Conservation (phyloP, 1,284 basidiomycete genomes). For the Ganoderma leucocontextum region DNA sequence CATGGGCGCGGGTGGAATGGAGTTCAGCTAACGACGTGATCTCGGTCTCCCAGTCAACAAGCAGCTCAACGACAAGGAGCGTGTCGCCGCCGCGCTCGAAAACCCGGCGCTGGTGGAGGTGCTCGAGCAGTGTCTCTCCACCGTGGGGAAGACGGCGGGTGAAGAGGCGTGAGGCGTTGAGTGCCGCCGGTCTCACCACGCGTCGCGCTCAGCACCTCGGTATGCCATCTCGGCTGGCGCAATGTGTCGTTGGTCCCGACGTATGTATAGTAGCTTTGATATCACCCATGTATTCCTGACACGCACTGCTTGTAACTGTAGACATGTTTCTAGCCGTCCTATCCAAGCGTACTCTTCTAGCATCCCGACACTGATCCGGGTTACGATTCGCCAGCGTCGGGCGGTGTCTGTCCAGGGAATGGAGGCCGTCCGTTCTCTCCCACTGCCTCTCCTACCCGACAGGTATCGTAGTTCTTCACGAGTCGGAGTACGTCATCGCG, state of each 20-base stretch:
- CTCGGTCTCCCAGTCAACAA: constrained; percentile 81
- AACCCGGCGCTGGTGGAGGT: constrained; percentile 89
- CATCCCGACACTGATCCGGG: neutral
- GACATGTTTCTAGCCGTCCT: constrained; percentile 1
- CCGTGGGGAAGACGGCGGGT: constrained; percentile 21
- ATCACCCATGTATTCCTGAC: constrained; percentile 24
- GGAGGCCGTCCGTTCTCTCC: neutral
- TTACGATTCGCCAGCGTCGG: neutral
- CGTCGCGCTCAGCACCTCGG: neutral
- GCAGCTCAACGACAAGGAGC: constrained; percentile 98
- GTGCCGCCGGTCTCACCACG: neutral
- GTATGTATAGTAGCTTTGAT: constrained; percentile 20
- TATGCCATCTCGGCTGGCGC: neutral
- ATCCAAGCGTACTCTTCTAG: neutral
- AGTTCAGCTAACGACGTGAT: neutral
- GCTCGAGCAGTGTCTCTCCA: constrained; percentile 84
- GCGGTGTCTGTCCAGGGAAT: neutral
- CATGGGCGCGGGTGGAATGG: neutral
- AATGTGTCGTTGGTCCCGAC: neutral
- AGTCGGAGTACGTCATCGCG: neutral
- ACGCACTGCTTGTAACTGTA: constrained; percentile 24
- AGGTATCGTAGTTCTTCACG: neutral
- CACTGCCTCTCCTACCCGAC: neutral
- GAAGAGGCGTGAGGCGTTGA: constrained; percentile 10
- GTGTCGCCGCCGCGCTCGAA: constrained; percentile 96